Conservation (phyloP, 2,329 filamentous ascomycete genomes). For the Apiospora marii region DNA sequence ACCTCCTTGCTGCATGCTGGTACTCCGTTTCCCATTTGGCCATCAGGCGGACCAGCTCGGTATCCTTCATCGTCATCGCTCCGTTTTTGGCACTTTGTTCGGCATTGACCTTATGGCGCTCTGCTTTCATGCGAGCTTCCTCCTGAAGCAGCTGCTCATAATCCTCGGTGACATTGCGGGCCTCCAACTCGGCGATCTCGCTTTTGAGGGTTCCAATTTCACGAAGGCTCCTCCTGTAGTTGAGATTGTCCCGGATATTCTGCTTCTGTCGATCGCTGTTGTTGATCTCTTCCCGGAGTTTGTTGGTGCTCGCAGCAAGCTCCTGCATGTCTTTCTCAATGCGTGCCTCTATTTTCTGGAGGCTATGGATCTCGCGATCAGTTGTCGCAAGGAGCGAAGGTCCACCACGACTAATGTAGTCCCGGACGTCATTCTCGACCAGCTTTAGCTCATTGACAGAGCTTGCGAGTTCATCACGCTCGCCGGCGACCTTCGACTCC, state of each 20-base stretch:
- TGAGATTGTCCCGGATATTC: constrained; percentile 88
- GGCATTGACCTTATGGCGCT: constrained; percentile 74
- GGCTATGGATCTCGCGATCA: constrained; percentile 70
- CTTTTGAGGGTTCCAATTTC: constrained; percentile 70
- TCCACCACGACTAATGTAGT: constrained; percentile 80
- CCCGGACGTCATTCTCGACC: constrained; percentile 78
- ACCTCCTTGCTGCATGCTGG: constrained; percentile 79
- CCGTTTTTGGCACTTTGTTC: constrained; percentile 79
- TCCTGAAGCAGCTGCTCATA: constrained; percentile 77
- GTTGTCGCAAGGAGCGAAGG: constrained; percentile 74
- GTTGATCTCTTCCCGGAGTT: constrained; percentile 77
- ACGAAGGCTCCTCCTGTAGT: constrained; percentile 78
- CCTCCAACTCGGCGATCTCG: constrained; percentile 79
- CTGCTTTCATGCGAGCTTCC: constrained; percentile 70
- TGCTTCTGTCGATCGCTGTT: constrained; percentile 85
- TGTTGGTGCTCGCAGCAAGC: constrained; percentile 76
- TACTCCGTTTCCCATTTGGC: constrained; percentile 88
- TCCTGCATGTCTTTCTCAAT: constrained; percentile 73
- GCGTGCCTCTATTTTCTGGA: constrained; percentile 71
- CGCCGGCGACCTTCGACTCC: constrained; percentile 75
- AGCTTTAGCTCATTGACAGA: constrained; percentile 80
- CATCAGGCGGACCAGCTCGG: constrained; percentile 76
- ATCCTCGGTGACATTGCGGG: constrained; percentile 83
- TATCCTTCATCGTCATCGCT: constrained; percentile 83
- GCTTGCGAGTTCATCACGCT: constrained; percentile 74